Percentiles rank a stretch among this genome's conserved stretches.
Evolutionary conservation across 495 filamentous ascomycete species (phyloP).

Genomic region (Opeltia flavorubescens): DNA sequence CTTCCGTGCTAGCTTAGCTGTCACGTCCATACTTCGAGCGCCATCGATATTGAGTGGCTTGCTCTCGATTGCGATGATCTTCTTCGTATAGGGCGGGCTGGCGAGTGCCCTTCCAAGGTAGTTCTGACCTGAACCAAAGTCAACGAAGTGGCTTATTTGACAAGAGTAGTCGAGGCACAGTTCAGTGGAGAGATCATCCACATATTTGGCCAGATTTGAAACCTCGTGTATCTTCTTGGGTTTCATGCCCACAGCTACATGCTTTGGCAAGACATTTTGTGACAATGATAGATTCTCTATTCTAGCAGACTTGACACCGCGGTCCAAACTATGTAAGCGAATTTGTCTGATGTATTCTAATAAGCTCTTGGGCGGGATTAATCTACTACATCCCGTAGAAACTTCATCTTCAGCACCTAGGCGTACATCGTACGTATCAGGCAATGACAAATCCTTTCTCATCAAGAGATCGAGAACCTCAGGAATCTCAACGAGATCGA

Average conservation of each 20-base stretch:
- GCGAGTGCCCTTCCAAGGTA: conserved; percentile 85
- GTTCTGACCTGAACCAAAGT: conserved; percentile 93
- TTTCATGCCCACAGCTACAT: conserved; percentile 83
- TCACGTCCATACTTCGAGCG: conserved; percentile 67
- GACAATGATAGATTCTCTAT: conserved; percentile 9
- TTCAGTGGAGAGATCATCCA: conserved; percentile 35
- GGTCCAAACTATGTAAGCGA: conserved; percentile 49
- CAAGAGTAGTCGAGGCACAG: conserved; percentile 37
- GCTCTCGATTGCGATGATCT: conserved; percentile 85
- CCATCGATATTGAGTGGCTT: conserved; percentile 71
- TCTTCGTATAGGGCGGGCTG: conserved; percentile 65
- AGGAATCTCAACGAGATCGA: conserved; percentile 53
- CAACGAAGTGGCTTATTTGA: conserved; percentile 72
- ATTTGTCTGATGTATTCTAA: conserved; percentile 62
- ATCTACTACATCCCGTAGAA: conserved; percentile 33
- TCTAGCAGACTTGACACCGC: conserved; percentile 35
- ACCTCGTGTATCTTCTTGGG: conserved; percentile 92
- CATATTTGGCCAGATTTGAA: conserved; percentile 48
- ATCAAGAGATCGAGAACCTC: conserved; percentile 66
- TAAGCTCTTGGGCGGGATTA: conserved; percentile 51
- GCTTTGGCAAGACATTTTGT: conserved; percentile 38
- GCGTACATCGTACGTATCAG: background rate
- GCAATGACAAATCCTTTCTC: conserved; percentile 46
- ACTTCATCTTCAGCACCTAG: background rate
- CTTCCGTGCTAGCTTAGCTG: conserved; percentile 54